Percentiles rank a stretch among this genome's conserved stretches.
These are phyloP conservation scores for Takakia lepidozioides DNA, from an alignment of 225 moss, liverwort and hornwort species.

Conservation along the genomic window DNA sequence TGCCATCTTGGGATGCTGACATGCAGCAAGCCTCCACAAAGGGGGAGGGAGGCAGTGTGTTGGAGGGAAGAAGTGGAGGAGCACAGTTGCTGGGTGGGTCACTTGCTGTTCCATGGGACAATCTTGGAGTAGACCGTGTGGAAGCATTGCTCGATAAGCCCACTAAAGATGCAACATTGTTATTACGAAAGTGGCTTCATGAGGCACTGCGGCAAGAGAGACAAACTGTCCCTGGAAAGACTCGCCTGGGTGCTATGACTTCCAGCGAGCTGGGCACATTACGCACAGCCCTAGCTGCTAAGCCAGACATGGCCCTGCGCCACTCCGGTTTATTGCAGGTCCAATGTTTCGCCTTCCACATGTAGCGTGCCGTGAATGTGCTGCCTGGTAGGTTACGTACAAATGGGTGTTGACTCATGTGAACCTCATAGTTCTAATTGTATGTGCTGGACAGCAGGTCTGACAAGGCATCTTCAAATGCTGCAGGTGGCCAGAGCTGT, in stretches of 20 bases:
- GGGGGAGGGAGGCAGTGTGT: slow-evolving; percentile 16
- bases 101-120: slow-evolving; percentile 63
- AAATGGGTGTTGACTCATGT: no score
- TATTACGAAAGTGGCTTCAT: slow-evolving; percentile 81
- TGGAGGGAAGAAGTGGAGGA: slow-evolving; percentile 24
- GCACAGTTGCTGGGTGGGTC: slow-evolving; percentile 70
- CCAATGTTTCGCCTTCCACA: no score
- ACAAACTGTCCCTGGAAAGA: slow-evolving; percentile 48
- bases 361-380: no score
- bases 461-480: no score
- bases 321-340: slow-evolving; percentile 59
- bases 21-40: slow-evolving; percentile 8
- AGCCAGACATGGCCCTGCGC: slow-evolving; percentile 67
- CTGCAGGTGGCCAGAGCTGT: slow-evolving; percentile 63
- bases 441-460: no score
- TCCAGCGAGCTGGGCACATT: slow-evolving; percentile 55
- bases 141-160: slow-evolving; percentile 71
- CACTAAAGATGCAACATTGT: slow-evolving; percentile 65
- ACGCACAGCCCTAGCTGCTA: slow-evolving; percentile 50
- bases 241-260: slow-evolving; percentile 74
- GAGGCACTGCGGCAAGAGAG: slow-evolving; percentile 76
- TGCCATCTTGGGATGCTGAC: slow-evolving; percentile 34
- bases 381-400: no score
- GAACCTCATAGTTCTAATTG: no score
- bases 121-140: slow-evolving; percentile 47